These are phyloP conservation scores for Aspergillus latus DNA, from an alignment of 2,329 filamentous ascomycete species.

Conservation along the genomic window DNA sequence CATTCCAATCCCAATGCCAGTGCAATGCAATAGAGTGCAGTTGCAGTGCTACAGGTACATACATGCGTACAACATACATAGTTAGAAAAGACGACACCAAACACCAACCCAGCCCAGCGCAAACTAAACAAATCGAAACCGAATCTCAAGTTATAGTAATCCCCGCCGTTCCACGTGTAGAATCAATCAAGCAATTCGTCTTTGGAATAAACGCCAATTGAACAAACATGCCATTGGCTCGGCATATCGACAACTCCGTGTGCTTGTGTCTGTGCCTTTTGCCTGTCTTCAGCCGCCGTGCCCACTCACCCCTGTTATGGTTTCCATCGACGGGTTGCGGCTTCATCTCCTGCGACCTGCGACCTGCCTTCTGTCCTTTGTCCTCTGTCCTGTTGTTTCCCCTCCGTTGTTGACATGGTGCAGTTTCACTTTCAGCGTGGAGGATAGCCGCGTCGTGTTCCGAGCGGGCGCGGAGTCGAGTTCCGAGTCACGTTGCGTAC, in stretches of 20 bases:
- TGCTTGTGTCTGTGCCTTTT: neutral
- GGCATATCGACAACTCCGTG: neutral
- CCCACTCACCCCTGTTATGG: neutral
- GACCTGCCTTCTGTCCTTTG: neutral
- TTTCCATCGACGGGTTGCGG: neutral
- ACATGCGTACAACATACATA: neutral
- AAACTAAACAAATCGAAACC: slow-evolving; percentile 1
- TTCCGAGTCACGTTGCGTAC: neutral
- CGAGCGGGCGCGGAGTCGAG: neutral
- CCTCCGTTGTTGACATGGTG: neutral
- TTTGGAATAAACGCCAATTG: slow-evolving; percentile 6
- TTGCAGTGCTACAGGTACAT: slow-evolving; percentile 1
- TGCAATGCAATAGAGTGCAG: neutral
- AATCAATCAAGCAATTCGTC: slow-evolving; percentile 12
- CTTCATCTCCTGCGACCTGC: neutral
- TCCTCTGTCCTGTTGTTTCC: neutral
- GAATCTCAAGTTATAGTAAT: neutral
- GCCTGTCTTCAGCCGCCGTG: neutral
- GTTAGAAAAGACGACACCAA: neutral
- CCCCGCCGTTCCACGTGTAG: slow-evolving; percentile 14
- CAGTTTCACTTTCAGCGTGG: neutral
- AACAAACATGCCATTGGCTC: slow-evolving; percentile 8
- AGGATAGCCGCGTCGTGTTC: neutral
- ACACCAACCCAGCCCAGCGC: slow-evolving; percentile 2
- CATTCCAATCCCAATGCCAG: neutral